phyloP scores from a whole-genome alignment of 441 rosid species.

The Capsella rubella region DNA sequence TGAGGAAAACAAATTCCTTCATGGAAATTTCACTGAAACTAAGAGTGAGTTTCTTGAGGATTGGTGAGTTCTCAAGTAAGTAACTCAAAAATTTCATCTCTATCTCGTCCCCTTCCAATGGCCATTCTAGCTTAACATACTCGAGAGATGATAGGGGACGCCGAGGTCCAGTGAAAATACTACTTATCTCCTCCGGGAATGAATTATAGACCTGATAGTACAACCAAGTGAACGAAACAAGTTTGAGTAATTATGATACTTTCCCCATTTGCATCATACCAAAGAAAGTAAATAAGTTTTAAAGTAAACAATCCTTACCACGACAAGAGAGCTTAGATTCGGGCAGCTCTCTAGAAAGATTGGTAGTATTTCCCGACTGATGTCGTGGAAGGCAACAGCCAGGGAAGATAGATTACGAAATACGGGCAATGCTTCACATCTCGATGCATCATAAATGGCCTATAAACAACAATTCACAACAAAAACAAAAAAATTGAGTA shows the following conservation, averaged over 20 bases:
- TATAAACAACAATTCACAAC: no score
- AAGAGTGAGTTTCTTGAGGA: slow-evolving; percentile 11
- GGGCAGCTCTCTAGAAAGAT: slow-evolving; percentile 7
- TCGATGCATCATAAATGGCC: no score
- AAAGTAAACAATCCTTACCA: background rate
- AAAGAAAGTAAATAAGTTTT: no score
- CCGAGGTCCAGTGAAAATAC: background rate
- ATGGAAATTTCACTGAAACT: no score
- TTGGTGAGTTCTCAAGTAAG: slow-evolving; percentile 9
- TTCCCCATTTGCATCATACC: background rate
- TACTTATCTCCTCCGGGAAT: background rate
- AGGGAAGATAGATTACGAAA: no score
- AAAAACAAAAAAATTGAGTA: no score
- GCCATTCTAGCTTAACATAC: no score
- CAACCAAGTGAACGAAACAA: background rate
- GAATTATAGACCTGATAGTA: background rate
- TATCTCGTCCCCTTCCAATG: background rate
- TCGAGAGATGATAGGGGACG: background rate
- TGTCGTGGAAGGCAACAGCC: no score
- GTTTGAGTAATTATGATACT: background rate
- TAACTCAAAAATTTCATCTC: slow-evolving; percentile 14
- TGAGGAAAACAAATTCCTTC: no score
- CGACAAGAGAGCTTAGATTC: background rate
- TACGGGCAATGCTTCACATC: no score
- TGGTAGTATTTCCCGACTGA: background rate